These are phyloP conservation scores for Nakazawaea molendinolei DNA, from an alignment of 805 yeast species.

Conservation along the genomic window DNA sequence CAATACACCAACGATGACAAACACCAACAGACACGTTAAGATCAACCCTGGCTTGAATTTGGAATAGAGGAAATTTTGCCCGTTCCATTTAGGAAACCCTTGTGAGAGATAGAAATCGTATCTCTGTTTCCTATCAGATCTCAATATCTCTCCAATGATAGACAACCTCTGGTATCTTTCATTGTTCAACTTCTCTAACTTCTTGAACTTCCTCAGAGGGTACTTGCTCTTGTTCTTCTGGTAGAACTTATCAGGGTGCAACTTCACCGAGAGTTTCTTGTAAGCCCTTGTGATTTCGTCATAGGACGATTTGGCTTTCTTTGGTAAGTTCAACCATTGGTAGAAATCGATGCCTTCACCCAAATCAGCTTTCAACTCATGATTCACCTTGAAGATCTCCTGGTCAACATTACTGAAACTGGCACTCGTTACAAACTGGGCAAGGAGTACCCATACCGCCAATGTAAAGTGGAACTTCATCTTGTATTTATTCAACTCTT, in stretches of 20 bases:
- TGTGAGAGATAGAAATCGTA: constrained; percentile 78
- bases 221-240: constrained; percentile 26
- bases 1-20: constrained; percentile 41
- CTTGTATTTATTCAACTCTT: neutral
- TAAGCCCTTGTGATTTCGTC: constrained; percentile 60
- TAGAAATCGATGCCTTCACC: constrained; percentile 62
- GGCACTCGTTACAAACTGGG: constrained; percentile 5
- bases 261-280: constrained; percentile 58
- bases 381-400: constrained; percentile 72
- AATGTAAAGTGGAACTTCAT: neutral
- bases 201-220: constrained; percentile 18
- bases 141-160: constrained; percentile 64
- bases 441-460: neutral
- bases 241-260: constrained; percentile 81
- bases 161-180: constrained; percentile 76
- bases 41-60: constrained; percentile 63
- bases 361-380: constrained; percentile 54
- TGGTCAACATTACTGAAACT: constrained; percentile 50
- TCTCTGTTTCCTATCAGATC: constrained; percentile 55
- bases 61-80: constrained; percentile 55
- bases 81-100: constrained; percentile 85
- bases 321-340: constrained; percentile 50
- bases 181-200: constrained; percentile 41
- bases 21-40: constrained; percentile 44
- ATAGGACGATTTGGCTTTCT: constrained; percentile 33